Conservation (phyloP, 169 alveolate genomes). For the Plasmodium sp. region DNA sequence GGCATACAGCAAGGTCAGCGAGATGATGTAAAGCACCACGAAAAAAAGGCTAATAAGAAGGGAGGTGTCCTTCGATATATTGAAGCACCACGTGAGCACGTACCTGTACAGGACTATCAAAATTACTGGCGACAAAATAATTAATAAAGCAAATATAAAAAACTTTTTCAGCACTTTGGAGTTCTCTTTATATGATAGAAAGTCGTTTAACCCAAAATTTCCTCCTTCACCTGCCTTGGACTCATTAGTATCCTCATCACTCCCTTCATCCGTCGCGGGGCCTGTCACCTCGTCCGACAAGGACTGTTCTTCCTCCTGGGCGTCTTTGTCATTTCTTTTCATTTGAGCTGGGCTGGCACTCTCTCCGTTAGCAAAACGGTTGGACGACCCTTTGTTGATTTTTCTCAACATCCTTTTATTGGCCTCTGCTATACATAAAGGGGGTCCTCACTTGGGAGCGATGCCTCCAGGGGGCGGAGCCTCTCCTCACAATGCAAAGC, state of each 20-base stretch:
- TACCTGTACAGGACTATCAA: constrained; percentile 35
- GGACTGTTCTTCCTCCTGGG: background rate
- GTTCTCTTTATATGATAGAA: constrained; percentile 36
- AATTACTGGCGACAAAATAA: constrained; percentile 46
- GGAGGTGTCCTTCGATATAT: constrained; percentile 13
- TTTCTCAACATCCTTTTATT: background rate
- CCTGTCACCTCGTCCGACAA: background rate
- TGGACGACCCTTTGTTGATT: background rate
- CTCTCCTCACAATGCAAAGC: background rate
- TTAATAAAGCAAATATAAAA: constrained; percentile 48
- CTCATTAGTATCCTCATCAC: background rate
- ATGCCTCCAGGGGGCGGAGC: background rate
- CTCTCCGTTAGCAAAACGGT: background rate
- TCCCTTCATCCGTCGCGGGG: background rate
- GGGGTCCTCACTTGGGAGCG: background rate
- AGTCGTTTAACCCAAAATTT: constrained; percentile 15
- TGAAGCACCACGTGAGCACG: background rate
- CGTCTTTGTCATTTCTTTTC: background rate
- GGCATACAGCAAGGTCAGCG: constrained; percentile 39
- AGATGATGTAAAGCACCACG: constrained; percentile 3
- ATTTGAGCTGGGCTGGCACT: background rate
- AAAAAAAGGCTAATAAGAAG: constrained; percentile 33
- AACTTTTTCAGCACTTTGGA: constrained; percentile 30
- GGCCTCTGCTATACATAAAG: background rate
- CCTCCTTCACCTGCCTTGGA: constrained; percentile 1